Evolutionary conservation across 257 asterid genomes (phyloP).

Genomic region (Petunia axillaris): DNA sequence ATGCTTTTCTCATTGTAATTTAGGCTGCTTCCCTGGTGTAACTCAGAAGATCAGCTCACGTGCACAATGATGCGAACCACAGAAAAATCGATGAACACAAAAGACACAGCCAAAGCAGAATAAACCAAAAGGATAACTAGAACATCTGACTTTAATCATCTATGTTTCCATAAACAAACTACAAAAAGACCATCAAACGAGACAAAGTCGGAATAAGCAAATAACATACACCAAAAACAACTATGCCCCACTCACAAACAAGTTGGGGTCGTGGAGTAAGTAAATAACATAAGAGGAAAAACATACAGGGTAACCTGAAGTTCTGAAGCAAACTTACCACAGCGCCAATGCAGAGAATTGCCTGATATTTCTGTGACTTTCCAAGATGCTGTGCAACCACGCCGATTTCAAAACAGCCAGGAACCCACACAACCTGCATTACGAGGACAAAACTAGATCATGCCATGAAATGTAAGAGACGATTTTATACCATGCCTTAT

Average conservation of each 20-base stretch:
- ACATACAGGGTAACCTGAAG: background rate
- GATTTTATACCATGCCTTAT: background rate
- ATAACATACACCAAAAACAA: background rate
- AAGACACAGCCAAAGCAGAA: background rate
- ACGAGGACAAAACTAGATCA: slow-evolving; percentile 1
- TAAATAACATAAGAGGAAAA: background rate
- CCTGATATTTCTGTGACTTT: slow-evolving; percentile 74
- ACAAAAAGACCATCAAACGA: background rate
- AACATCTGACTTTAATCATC: background rate
- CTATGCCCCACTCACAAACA: too few species aligned
- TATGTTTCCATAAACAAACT: background rate
- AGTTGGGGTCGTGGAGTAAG: too few species aligned
- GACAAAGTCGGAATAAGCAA: background rate
- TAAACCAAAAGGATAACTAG: background rate
- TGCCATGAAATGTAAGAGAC: slow-evolving; percentile 11
- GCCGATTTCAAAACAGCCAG: slow-evolving; percentile 93
- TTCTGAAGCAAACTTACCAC: slow-evolving; percentile 63
- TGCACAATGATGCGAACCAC: background rate
- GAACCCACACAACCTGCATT: slow-evolving; percentile 92
- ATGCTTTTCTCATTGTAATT: background rate
- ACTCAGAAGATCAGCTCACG: background rate
- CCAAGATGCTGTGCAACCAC: slow-evolving; percentile 86
- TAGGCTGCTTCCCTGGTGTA: background rate
- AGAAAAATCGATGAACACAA: background rate
- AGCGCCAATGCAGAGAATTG: slow-evolving; percentile 91